Conservation (phyloP, 495 filamentous ascomycete species). For the Lichenothelia convexa region DNA sequence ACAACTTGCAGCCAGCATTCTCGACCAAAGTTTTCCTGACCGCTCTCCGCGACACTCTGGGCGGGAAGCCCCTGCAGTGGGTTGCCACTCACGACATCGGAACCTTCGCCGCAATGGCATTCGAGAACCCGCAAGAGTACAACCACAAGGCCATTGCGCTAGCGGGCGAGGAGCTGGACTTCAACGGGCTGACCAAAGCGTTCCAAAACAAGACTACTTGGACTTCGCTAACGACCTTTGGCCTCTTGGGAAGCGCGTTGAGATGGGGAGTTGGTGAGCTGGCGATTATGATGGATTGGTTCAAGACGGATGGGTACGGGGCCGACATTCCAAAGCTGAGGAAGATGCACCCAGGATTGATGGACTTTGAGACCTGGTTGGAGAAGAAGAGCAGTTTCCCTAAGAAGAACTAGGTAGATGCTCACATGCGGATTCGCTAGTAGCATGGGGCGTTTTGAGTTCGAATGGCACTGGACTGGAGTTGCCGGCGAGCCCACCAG, state of each 20-base stretch:
- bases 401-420: no score
- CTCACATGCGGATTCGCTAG: no score
- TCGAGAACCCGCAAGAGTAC: conserved; percentile 30
- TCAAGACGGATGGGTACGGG: conserved; percentile 39
- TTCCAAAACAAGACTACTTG: conserved; percentile 28
- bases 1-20: conserved; percentile 40
- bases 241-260: conserved; percentile 14
- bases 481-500: no score
- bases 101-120: conserved; percentile 41
- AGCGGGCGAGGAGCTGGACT: conserved; percentile 42
- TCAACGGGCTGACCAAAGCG: conserved; percentile 25
- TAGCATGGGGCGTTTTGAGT: no score
- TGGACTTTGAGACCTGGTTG: conserved; percentile 42
- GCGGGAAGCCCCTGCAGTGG: conserved; percentile 36
- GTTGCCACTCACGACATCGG: conserved; percentile 45
- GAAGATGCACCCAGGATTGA: conserved; percentile 31
- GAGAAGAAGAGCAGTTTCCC: conserved; percentile 30
- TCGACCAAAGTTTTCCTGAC: conserved; percentile 40
- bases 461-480: no score
- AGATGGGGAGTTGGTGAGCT: conserved; percentile 34
- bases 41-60: conserved; percentile 27
- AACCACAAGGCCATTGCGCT: conserved; percentile 30
- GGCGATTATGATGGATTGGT: conserved; percentile 44
- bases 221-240: conserved; percentile 18
- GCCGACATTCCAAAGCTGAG: conserved; percentile 36